Evolutionary conservation across 306 rosid genomes (phyloP), one percentile per base, ranked within the genome.

Genomic region (Trifolium subterraneum): DNA sequence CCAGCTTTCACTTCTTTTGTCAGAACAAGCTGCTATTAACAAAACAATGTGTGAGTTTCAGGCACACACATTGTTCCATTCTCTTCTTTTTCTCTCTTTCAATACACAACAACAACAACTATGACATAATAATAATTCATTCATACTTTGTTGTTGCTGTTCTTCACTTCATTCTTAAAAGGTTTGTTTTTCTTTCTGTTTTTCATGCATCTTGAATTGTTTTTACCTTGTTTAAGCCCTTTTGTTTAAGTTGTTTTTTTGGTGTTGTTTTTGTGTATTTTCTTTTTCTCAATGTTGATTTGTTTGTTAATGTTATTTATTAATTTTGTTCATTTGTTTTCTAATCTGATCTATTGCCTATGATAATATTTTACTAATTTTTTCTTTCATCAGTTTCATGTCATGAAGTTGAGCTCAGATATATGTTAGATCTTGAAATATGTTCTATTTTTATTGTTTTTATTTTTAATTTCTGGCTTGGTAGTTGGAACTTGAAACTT

Each of bases 1-100:
- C 66, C 87, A 79, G 71, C 83, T 81, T 75, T 83, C 87, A 64
- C 72, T 76, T 81, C 42, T 65, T 65, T 42, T 83, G 91, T 82
- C 88, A 82, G 84, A 20, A 19, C n/a, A 23, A 31, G 10, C 10
- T 64, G 48, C 33, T 29, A 62, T 18, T 16, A 8, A 16, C 39
- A 7, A 56, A 81, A 64, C 86, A 82, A 79, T 84, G 87, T 80
- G 87, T 79, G 89, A 81, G 87, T 75, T 83, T 83, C 81, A 70
- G 75, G 29, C 75, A 59, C 81, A 54, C 85, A 25, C 82, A 78
- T 76, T 80, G 72, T 73, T 74, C 75, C 85, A 20, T 82, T 79
- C 72, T 70, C 79, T 78, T 70, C 72, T 78, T 69, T 71, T 47
- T 73, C 81, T 63, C 38, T 69, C 81, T 55, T 51, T 29, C 78